Conservation (phyloP, 768 basidiomycete genomes). For the Coprinopsis marcescibilis region DNA sequence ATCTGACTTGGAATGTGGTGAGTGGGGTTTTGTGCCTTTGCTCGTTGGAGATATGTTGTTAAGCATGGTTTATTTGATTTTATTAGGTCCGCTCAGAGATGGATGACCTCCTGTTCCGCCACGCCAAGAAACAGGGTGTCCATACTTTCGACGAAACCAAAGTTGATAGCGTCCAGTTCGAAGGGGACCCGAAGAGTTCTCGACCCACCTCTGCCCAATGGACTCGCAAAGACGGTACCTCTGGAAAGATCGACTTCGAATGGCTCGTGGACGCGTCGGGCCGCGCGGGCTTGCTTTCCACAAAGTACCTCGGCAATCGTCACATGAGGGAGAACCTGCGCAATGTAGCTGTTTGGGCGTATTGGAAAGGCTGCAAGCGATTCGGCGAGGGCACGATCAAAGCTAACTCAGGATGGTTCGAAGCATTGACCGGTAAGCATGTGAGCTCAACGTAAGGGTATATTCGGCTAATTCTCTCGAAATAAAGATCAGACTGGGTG, state of each 20-base stretch:
- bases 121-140: slow-evolving; percentile 43
- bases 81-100: slow-evolving; percentile 49
- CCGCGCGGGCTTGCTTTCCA: slow-evolving; percentile 52
- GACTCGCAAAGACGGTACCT: slow-evolving; percentile 27
- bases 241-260: slow-evolving; percentile 45
- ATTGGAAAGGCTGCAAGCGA: slow-evolving; percentile 44
- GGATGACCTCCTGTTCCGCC: slow-evolving; percentile 51
- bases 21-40: slow-evolving; percentile 16
- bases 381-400: slow-evolving; percentile 37
- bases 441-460: background rate
- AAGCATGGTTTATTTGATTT: background rate
- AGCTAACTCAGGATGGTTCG: slow-evolving; percentile 46
- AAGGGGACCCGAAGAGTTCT: slow-evolving; percentile 13
- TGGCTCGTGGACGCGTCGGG: slow-evolving; percentile 62
- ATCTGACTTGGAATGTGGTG: slow-evolving; percentile 59
- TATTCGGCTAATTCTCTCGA: slow-evolving; percentile 12
- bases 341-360: slow-evolving; percentile 65
- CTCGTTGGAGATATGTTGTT: background rate
- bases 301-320: slow-evolving; percentile 52
- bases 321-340: slow-evolving; percentile 44
- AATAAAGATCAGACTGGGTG: slow-evolving; percentile 42
- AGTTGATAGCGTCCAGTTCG: slow-evolving; percentile 38
- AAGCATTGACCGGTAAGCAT: slow-evolving; percentile 45
- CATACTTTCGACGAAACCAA: slow-evolving; percentile 42
- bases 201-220: slow-evolving; percentile 35